Evolutionary conservation across 768 basidiomycete genomes (phyloP).

Genomic region (Mycena olivaceomarginata): DNA sequence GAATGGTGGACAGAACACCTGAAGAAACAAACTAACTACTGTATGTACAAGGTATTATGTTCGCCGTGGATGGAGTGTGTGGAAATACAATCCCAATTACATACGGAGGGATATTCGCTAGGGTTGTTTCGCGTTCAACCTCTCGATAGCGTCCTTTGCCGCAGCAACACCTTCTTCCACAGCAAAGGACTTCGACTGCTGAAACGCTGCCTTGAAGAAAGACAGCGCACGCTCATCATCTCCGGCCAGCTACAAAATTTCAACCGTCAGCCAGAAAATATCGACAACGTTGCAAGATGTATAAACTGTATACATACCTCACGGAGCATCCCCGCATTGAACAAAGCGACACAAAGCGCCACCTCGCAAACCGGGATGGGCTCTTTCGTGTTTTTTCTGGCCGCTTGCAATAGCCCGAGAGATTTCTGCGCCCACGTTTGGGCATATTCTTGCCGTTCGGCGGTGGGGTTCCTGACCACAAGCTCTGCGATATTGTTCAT

Average conservation of each 20-base stretch:
- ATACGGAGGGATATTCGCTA: not conserved
- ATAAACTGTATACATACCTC: conserved; percentile 15
- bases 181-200: conserved; percentile 32
- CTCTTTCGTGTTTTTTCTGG: conserved; percentile 43
- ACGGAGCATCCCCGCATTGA: conserved; percentile 63
- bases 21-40: too few relatives aligned
- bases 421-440: conserved; percentile 67
- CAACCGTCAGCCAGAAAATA: not conserved
- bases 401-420: conserved; percentile 53
- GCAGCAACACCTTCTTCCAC: conserved; percentile 28
- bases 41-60: too few relatives aligned
- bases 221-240: conserved; percentile 23
- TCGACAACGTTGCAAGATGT: not conserved
- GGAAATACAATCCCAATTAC: too few relatives aligned
- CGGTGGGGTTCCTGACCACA: conserved; percentile 20
- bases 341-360: conserved; percentile 62
- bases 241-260: conserved; percentile 32
- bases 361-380: conserved; percentile 58
- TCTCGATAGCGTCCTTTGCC: conserved; percentile 26
- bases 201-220: conserved; percentile 16
- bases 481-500: conserved; percentile 43
- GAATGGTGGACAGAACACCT: too few relatives aligned
- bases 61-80: not conserved
- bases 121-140: conserved; percentile 26
- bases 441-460: conserved; percentile 47